Percentiles rank a stretch among this genome's conserved stretches.
These are phyloP conservation scores for Candida loeiensis DNA, from an alignment of 805 yeast genomes.

Conservation along the genomic window DNA sequence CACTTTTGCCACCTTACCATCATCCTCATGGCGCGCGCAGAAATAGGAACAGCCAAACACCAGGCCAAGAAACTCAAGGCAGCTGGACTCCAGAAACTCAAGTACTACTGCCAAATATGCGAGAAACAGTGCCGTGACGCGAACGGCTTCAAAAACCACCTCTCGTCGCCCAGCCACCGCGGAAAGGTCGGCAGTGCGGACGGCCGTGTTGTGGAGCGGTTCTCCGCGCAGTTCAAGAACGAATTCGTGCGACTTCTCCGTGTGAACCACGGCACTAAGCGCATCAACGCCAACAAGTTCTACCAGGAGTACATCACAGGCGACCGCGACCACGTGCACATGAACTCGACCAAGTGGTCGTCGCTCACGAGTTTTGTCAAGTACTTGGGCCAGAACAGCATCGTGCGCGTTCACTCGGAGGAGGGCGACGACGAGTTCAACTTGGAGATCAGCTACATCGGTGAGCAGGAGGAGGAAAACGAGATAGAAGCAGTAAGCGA, in stretches of 20 bases:
- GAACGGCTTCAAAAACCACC: constrained; percentile 90
- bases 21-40: constrained; percentile 30
- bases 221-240: constrained; percentile 53
- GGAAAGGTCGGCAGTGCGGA: constrained; percentile 46
- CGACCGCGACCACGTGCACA: constrained; percentile 80
- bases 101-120: constrained; percentile 89
- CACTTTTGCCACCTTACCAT: too few relatives aligned
- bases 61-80: constrained; percentile 75
- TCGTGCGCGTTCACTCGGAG: constrained; percentile 45
- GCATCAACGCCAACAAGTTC: constrained; percentile 74
- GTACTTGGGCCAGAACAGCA: constrained; percentile 53
- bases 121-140: constrained; percentile 93
- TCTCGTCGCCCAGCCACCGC: constrained; percentile 75
- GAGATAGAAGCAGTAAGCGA: constrained; percentile 34
- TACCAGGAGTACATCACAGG: constrained; percentile 81
- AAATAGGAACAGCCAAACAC: constrained; percentile 53
- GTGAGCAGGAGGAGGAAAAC: constrained; percentile 37
- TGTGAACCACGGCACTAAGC: constrained; percentile 76
- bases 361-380: constrained; percentile 66
- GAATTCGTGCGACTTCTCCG: constrained; percentile 64
- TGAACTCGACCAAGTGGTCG: constrained; percentile 84
- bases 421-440: constrained; percentile 36
- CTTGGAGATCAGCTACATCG: constrained; percentile 31
- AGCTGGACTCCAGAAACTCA: constrained; percentile 78
- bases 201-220: constrained; percentile 51